A percentile compares a stretch with the other conserved stretches of the same genome.
Evolutionary conservation across 2,329 filamentous ascomycete genomes (phyloP).

Genomic region (Exophiala calicioides): DNA sequence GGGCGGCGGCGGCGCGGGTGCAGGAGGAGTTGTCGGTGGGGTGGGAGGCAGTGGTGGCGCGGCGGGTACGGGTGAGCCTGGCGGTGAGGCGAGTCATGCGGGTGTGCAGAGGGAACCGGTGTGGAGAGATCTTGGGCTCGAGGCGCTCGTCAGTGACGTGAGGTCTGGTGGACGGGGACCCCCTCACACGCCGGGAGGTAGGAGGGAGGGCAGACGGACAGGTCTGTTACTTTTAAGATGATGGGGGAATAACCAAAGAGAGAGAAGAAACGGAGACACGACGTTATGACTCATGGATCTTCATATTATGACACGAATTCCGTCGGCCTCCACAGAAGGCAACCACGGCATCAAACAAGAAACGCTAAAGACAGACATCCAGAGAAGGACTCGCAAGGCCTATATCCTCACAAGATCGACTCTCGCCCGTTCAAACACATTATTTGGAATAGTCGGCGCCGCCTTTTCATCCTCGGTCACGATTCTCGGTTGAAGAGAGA

Average conservation of each 20-base stretch:
- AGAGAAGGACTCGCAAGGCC: no score
- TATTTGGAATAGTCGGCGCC: constrained; percentile 66
- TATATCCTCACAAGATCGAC: constrained; percentile 84
- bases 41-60: constrained; percentile 11
- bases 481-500: constrained; percentile 70
- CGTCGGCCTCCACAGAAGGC: not conserved
- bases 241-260: not conserved
- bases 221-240: constrained; percentile 25
- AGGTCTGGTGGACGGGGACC: constrained; percentile 8
- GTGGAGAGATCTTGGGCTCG: constrained; percentile 60
- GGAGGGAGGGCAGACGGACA: constrained; percentile 18
- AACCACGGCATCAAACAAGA: no score
- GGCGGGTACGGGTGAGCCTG: constrained; percentile 5
- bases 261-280: not conserved
- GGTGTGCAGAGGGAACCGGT: constrained; percentile 34
- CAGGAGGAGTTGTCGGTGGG: constrained; percentile 28
- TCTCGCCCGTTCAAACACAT: constrained; percentile 76
- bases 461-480: constrained; percentile 60
- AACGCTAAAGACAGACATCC: no score
- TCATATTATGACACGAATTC: no score
- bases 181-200: constrained; percentile 11
- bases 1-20: constrained; percentile 54
- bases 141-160: constrained; percentile 23
- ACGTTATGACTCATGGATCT: no score
- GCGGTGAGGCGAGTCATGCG: constrained; percentile 22